Evolutionary conservation across 371 early-diverging fungal genomes (phyloP), one percentile per base, ranked within the genome.

Genomic region (Cokeromyces recurvatus): DNA sequence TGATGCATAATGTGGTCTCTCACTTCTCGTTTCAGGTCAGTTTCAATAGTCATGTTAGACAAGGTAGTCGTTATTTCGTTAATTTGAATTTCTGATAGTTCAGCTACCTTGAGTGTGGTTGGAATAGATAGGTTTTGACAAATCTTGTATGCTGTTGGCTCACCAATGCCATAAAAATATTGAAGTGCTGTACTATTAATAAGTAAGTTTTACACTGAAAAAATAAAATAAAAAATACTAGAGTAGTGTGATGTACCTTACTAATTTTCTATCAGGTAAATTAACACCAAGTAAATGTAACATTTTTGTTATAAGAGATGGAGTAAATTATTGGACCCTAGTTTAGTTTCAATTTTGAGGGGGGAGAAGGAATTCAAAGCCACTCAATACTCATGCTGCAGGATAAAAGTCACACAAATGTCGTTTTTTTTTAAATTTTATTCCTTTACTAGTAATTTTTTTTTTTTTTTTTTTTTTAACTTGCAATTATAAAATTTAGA

Each of bases 91-190:
- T 97, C 97, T 27, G 77, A 78, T n/a, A 97, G 74, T 53, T 95
- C 94, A 43, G 74, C 58, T 19, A 97, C 81, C 61, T 85, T 85
- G 68, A 82, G 74, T 31, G 75, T 77, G 31, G 75, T 75, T 68
- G 92, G 90, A 58, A 95, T 86, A 19, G 84, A 77, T 21, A 93
- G 75, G 29, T 81, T 62, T 47, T 87, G 78, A 65, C 95, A 93
- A 39, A 96, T 62, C 51, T 80, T 71, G 25, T 73, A 57, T 27
- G 88, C 87, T 15, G 89, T 88, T 36, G 74, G 68, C 40, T 78
- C 82, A 12, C 97, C 97, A 55, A 97, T 90, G 38, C 97, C 97
- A 59, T 94, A 94, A 62, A 97, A 92, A 51, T 88, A 83, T 38
- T 89, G 87, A 35, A 97, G 79, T 38, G 69, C 71, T 47, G 62